Conservation (phyloP, 306 rosid species). For the Cicer yamashitae region DNA sequence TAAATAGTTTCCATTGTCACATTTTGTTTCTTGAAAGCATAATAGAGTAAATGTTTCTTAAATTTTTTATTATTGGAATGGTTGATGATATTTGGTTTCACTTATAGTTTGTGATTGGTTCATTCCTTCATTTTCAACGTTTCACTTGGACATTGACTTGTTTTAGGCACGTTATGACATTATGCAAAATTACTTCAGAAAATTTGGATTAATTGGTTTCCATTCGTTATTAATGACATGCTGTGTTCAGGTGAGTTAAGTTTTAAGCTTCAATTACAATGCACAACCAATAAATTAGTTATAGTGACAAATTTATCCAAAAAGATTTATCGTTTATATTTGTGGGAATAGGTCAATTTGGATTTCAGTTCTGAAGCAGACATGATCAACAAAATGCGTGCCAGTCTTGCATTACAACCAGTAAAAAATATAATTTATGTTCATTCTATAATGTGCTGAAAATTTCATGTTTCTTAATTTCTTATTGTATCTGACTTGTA, state of each 20-base stretch:
- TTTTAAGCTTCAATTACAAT: not conserved
- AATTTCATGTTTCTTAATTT: not conserved
- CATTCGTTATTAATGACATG: conserved; percentile 42
- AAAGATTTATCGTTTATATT: no score
- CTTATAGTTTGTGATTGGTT: not conserved
- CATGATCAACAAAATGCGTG: conserved; percentile 81
- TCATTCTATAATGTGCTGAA: conserved; percentile 21
- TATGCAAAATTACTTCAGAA: conserved; percentile 39
- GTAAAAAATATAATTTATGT: conserved; percentile 52
- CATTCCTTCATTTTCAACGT: not conserved
- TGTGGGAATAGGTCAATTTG: conserved; percentile 63
- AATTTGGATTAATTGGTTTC: conserved; percentile 33
- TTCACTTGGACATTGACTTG: conserved; percentile 4
- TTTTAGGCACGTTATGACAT: conserved; percentile 44
- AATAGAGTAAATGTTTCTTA: no score
- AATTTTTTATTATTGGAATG: not conserved
- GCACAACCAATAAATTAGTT: no score
- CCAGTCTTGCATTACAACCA: conserved; percentile 79
- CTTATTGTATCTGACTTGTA: conserved; percentile 9
- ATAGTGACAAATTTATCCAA: no score
- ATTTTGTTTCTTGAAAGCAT: no score
- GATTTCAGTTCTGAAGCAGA: conserved; percentile 86
- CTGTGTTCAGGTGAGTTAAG: conserved; percentile 49
- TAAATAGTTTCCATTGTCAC: no score
- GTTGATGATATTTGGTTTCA: not conserved